Conservation (phyloP, 768 basidiomycete genomes). For the Cystobasidium tubakii region DNA sequence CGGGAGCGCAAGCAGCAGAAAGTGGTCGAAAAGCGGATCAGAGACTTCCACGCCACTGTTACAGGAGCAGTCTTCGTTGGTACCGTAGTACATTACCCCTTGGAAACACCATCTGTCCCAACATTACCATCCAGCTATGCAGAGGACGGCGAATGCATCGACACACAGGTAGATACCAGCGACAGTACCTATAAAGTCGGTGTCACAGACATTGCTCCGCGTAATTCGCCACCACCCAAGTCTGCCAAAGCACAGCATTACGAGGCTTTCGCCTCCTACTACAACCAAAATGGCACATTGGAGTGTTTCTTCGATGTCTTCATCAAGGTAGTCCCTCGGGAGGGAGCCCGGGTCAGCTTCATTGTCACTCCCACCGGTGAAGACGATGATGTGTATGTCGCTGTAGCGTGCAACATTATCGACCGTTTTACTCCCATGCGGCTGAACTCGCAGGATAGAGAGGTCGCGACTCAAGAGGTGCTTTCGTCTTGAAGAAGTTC, state of each 20-base stretch:
- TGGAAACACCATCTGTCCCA: background rate
- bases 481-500: too few relatives aligned
- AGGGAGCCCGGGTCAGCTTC: conserved; percentile 23
- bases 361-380: conserved; percentile 28
- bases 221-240: background rate
- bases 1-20: conserved; percentile 18
- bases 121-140: too few relatives aligned
- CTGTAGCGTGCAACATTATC: conserved; percentile 27
- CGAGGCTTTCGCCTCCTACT: background rate
- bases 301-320: conserved; percentile 34
- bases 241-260: conserved; percentile 7
- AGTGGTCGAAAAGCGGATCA: conserved; percentile 9
- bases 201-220: background rate
- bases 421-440: background rate
- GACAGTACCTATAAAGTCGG: background rate
- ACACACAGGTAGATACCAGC: background rate
- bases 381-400: conserved; percentile 25
- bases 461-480: background rate
- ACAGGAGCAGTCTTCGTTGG: conserved; percentile 24
- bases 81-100: background rate
- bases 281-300: conserved; percentile 2
- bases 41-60: conserved; percentile 11
- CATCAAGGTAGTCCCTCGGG: conserved; percentile 13
- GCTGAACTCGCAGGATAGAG: background rate
- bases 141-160: background rate